Evolutionary conservation across 805 yeast species (phyloP), one percentile per base, ranked within the genome.

Genomic region (Candida glaebosa): DNA sequence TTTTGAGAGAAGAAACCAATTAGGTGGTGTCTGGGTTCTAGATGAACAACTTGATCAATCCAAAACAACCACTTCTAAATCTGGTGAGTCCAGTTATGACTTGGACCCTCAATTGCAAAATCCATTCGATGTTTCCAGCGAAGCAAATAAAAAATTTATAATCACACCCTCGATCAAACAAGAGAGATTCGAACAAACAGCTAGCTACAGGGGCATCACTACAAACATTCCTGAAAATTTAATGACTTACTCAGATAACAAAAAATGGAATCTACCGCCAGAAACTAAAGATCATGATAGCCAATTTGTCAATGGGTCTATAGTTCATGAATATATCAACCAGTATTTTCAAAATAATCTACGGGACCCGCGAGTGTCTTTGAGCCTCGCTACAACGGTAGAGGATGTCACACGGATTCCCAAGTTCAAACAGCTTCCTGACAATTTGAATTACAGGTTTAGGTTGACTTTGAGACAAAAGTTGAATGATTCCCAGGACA

Each of bases 161-260:
- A 31, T 44, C 8, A 18, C 44, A 1, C 49, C 51, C 3, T 45
- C 35, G 24, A 31, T 39, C 9, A 20, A 19, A 1, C 69, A 63
- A 39, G 61, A 63, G 34, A 38, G 69, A 20, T 63, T 61, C 33
- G 49, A 45, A 36, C 51, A 55, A 37, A 63, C 69, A 4, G 64
- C 69, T 1, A 56, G 63, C 25, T 58, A 58, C 35, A 26, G 34
- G 12, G 50, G 50, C 2, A 48, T 58, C 24, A 54, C 59, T 37
- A 71, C 78, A 6, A 73, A 73, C 40, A 60, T 73, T 25, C 66
- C 70, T 4, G 76, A 73, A 45, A 58, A 53, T 12, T 41, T 71
- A 41, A 73, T 73, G 78, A 69, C 78, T 0, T 73, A 50, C 36
- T 62, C 71, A 37, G 78, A 73, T 46, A 49, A 48, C 6, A 62